Conservation (phyloP, 306 rosid species). For the Rosa rugosa region DNA sequence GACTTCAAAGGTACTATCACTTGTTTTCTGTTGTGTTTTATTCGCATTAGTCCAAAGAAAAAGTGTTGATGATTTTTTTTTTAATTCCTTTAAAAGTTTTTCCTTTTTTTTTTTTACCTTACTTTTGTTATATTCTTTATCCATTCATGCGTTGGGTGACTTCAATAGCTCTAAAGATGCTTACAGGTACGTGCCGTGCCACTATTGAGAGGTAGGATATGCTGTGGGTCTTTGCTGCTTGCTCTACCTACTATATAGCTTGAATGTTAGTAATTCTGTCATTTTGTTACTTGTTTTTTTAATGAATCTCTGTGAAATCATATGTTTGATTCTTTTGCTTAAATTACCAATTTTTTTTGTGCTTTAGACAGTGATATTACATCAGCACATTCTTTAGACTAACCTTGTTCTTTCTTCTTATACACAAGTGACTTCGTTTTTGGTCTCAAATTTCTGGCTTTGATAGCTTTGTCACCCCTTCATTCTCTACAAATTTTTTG, state of each 20-base stretch:
- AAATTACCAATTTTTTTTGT: neutral
- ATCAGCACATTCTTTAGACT: neutral
- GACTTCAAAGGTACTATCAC: conserved; percentile 33
- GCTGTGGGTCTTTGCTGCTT: conserved; percentile 84
- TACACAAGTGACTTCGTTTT: too few relatives aligned
- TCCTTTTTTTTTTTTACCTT: conserved; percentile 13
- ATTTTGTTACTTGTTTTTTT: conserved; percentile 41
- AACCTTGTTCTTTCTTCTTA: neutral
- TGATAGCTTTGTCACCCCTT: neutral
- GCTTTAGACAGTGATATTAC: neutral
- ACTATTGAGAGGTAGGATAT: conserved; percentile 82
- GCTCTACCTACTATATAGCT: conserved; percentile 65
- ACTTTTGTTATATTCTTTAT: conserved; percentile 27
- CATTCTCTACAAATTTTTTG: neutral
- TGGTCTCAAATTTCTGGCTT: neutral
- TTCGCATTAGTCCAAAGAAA: conserved; percentile 20
- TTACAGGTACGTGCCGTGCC: conserved; percentile 85
- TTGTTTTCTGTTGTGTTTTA: conserved; percentile 26
- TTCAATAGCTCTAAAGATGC: conserved; percentile 72
- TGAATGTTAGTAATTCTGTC: conserved; percentile 71
- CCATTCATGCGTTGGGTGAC: conserved; percentile 42
- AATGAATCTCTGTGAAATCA: conserved; percentile 14
- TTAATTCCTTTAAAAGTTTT: conserved; percentile 25
- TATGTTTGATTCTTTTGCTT: conserved; percentile 20
- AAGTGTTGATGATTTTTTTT: conserved; percentile 17